Evolutionary conservation across 2,329 filamentous ascomycete genomes (phyloP).

Genomic region (Cladobotryum protrusum): DNA sequence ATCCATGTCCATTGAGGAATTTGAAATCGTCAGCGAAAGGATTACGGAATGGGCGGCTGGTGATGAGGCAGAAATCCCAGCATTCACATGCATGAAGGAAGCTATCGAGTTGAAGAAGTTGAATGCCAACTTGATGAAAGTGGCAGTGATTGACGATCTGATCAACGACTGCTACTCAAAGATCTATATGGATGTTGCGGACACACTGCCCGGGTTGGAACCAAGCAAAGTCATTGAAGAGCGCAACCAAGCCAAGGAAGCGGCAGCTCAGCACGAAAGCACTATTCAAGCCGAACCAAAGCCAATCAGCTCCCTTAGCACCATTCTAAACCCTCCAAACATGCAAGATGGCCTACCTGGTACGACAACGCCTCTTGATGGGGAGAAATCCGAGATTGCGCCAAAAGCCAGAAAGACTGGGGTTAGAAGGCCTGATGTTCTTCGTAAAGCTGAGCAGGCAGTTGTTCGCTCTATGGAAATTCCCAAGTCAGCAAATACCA

Average conservation of each 20-base stretch:
- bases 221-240: conserved; percentile 42
- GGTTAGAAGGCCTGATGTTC: conserved; percentile 50
- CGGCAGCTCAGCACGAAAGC: conserved; percentile 30
- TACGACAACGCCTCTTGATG: conserved; percentile 30
- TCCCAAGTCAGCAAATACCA: conserved; percentile 36
- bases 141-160: conserved; percentile 81
- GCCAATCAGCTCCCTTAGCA: conserved; percentile 32
- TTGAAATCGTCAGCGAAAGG: conserved; percentile 50
- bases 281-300: conserved; percentile 30
- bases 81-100: conserved; percentile 51
- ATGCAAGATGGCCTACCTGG: conserved; percentile 32
- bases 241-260: conserved; percentile 37
- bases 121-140: conserved; percentile 83
- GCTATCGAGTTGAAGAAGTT: conserved; percentile 59
- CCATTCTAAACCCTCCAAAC: conserved; percentile 37
- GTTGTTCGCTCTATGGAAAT: conserved; percentile 46
- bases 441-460: conserved; percentile 56
- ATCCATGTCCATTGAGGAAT: conserved; percentile 46
- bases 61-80: conserved; percentile 32
- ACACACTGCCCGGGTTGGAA: conserved; percentile 47
- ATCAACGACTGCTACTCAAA: conserved; percentile 83
- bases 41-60: conserved; percentile 49
- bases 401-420: conserved; percentile 37
- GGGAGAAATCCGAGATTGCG: conserved; percentile 36
- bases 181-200: conserved; percentile 63